Base-by-base conservation (phyloP, 106 monocot species). In the Allium cepa region DNA sequence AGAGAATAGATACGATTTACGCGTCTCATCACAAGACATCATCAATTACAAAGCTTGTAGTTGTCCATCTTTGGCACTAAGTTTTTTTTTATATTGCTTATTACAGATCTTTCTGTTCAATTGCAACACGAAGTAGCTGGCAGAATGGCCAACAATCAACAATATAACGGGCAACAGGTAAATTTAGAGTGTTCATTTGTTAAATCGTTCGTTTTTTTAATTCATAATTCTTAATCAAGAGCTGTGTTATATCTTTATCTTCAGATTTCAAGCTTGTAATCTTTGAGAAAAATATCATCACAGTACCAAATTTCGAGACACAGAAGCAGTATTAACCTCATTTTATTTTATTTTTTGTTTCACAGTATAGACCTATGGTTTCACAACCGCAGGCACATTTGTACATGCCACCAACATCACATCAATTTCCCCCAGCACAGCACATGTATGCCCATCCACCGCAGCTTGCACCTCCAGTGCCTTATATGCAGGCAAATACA, bases 321-420 rank as follows among this genome's bases (percentile, higher is more conserved):
- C 16, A 17, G 11, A n/a, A 48, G n/a, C 16, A 46, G 27, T 3
- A 1, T 52, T 27, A 52, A n/a, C 0, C 11, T 52, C 1, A 47
- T 51, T 51, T 62, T 55, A 5, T 10, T 18, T 64, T 68, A n/a
- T n/a, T 56, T 57, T 47, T 50, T 57, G 8, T 22, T 22, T 22
- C 83, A 62, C 92, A 97, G 88, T 97, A 80, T 85, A 81, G 88
- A 76, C 74, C 78, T 60, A 73, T 76, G 57, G 71, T 69, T 78
- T 81, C 84, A 50, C 48, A 71, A 53, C 94, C 87, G 53, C 92
- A 80, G 63, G 45, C 82, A 36, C 85, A 79, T 78, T 85, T 77
- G 53, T 95, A 76, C 75, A 77, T 83, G 51, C 82, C 81, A 36
- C 58, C 84, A 57, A 66, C 60, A 12, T 47, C 80, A 26, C 93